phyloP scores from a whole-genome alignment of 2,329 filamentous ascomycete species.

The Beauveria sp. region DNA sequence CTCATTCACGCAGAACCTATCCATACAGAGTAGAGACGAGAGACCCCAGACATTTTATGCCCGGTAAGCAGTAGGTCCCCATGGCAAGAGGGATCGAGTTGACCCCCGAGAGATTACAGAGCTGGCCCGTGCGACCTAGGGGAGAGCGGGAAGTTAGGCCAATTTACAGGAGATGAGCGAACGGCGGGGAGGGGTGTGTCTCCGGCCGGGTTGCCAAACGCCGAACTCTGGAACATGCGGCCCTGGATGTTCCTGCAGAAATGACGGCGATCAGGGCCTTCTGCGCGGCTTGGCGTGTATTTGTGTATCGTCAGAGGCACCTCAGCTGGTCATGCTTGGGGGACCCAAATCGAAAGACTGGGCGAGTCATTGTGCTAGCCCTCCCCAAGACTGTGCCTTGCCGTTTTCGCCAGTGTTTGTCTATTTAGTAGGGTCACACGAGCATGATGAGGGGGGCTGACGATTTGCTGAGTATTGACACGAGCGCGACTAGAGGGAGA shows the following conservation, averaged over 20 bases:
- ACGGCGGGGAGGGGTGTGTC: neutral
- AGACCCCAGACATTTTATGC: no score
- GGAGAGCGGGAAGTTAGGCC: conserved; percentile 1
- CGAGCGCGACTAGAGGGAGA: neutral
- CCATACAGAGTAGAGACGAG: neutral
- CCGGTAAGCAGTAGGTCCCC: neutral
- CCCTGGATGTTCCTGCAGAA: neutral
- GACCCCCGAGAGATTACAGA: neutral
- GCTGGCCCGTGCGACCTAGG: conserved; percentile 3
- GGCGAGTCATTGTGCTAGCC: neutral
- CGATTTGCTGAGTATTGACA: neutral
- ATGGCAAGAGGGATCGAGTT: neutral
- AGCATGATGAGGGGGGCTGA: neutral
- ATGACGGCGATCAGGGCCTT: neutral
- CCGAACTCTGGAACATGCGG: neutral
- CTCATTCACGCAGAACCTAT: neutral
- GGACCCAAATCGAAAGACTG: neutral
- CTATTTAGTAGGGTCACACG: neutral
- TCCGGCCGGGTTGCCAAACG: neutral
- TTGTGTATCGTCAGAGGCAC: neutral
- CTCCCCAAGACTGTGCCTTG: neutral
- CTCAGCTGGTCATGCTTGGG: neutral
- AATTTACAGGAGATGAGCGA: conserved; percentile 10
- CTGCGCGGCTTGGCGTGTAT: neutral
- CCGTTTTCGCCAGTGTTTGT: neutral